Percentiles rank a stretch among this genome's conserved stretches.
phyloP scores from a whole-genome alignment of 2,329 filamentous ascomycete species.

The Colletotrichum orchidophilum region DNA sequence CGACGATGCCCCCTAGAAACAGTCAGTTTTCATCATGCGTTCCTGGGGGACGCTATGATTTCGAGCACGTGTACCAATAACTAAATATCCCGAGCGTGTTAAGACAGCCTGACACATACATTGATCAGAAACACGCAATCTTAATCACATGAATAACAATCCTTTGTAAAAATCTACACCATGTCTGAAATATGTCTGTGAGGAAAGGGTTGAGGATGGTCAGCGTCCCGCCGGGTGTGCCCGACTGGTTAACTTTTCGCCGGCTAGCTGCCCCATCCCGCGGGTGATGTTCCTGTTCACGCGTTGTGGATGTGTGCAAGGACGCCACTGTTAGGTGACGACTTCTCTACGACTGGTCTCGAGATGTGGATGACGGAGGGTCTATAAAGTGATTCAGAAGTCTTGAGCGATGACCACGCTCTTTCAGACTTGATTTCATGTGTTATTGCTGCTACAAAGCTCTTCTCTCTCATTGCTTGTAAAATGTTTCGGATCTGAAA shows the following conservation, averaged over 20 bases:
- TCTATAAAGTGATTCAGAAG: not conserved
- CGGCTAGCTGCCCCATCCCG: not conserved
- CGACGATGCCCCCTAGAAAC: not conserved
- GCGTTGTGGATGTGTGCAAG: not conserved
- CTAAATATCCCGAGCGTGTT: no score
- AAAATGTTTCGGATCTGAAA: no score
- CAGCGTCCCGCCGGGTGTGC: not conserved
- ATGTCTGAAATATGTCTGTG: no score
- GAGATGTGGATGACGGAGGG: not conserved
- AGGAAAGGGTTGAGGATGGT: not conserved
- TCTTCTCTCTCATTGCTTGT: not conserved
- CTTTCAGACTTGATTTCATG: no score
- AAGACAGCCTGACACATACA: no score
- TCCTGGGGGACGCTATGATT: no score
- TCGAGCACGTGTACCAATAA: no score
- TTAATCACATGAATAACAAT: no score
- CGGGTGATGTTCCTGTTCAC: conserved; percentile 15
- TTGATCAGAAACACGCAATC: no score
- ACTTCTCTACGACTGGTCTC: not conserved
- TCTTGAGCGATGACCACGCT: not conserved
- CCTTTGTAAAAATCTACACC: no score
- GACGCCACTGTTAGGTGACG: not conserved
- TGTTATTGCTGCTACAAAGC: not conserved
- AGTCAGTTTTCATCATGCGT: not conserved
- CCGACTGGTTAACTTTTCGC: conserved; percentile 8